Evolutionary conservation across 495 filamentous ascomycete species (phyloP).

Genomic region (Penicillium desertorum): DNA sequence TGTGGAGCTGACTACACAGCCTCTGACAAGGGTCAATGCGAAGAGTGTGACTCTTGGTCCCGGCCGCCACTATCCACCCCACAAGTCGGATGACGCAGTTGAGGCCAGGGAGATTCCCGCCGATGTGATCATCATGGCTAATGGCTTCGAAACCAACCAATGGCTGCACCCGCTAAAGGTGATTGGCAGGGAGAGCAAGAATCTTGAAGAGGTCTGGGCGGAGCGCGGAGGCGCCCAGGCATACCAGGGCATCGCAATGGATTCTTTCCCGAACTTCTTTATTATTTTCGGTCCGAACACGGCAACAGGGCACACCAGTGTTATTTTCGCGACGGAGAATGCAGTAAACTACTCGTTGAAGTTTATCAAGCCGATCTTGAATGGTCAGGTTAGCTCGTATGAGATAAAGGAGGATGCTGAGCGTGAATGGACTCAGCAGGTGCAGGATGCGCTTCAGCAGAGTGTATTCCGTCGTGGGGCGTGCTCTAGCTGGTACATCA

Average conservation of each 20-base stretch:
- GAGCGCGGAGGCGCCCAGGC: constrained; percentile 61
- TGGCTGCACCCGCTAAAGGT: constrained; percentile 38
- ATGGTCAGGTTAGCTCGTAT: constrained; percentile 40
- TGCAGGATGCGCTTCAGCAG: constrained; percentile 53
- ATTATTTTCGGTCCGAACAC: constrained; percentile 67
- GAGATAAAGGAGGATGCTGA: constrained; percentile 55
- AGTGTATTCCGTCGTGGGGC: constrained; percentile 54
- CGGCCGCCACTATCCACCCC: constrained; percentile 46
- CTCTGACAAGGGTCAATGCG: constrained; percentile 49
- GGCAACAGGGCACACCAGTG: constrained; percentile 60
- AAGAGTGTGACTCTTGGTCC: constrained; percentile 56
- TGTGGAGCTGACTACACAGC: constrained; percentile 57
- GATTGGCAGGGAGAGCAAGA: constrained; percentile 47
- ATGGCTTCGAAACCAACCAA: constrained; percentile 53
- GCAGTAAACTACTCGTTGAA: constrained; percentile 51
- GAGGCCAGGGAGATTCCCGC: constrained; percentile 50
- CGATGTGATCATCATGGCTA: constrained; percentile 60
- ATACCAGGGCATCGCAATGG: constrained; percentile 63
- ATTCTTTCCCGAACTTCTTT: constrained; percentile 70
- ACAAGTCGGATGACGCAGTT: constrained; percentile 28
- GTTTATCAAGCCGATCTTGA: constrained; percentile 44
- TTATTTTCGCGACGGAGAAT: constrained; percentile 61
- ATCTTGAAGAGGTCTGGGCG: constrained; percentile 55
- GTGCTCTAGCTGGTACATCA: constrained; percentile 60
- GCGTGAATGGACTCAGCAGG: constrained; percentile 50